These are phyloP conservation scores for Xylariaceae sp. DNA, from an alignment of 2,329 filamentous ascomycete species.

Conservation along the genomic window DNA sequence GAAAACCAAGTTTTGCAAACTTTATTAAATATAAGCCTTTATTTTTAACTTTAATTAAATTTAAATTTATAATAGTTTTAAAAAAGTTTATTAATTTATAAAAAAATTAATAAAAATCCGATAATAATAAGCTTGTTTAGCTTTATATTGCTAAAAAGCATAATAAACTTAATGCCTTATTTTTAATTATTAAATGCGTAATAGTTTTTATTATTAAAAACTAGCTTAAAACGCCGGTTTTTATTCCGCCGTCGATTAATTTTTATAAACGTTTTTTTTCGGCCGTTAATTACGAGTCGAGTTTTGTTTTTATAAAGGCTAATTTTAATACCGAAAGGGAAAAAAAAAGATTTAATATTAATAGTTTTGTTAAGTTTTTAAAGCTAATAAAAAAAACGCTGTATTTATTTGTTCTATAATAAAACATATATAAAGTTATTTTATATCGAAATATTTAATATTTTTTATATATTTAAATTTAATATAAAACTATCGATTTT, in stretches of 20 bases:
- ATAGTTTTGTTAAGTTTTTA: background rate
- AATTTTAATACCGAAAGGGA: background rate
- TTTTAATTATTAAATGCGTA: no score
- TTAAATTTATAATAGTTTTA: background rate
- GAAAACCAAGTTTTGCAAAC: background rate
- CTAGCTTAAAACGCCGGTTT: no score
- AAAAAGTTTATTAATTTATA: background rate
- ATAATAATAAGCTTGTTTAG: background rate
- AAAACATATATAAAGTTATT: background rate
- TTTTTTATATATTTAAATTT: background rate
- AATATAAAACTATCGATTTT: background rate
- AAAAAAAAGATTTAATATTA: background rate
- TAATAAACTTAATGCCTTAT: background rate
- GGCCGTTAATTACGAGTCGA: no score
- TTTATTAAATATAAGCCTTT: background rate
- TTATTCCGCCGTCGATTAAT: no score
- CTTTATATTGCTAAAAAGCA: background rate
- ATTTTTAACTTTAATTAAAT: background rate
- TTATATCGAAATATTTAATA: background rate
- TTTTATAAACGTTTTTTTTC: no score
- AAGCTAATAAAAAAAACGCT: background rate
- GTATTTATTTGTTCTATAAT: background rate
- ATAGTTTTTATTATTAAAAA: no score
- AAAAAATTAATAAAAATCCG: background rate
- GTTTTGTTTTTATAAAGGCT: no score